Base-by-base conservation (phyloP, 164 flowering plant genomes). In the Nymphaea thermarum region DNA sequence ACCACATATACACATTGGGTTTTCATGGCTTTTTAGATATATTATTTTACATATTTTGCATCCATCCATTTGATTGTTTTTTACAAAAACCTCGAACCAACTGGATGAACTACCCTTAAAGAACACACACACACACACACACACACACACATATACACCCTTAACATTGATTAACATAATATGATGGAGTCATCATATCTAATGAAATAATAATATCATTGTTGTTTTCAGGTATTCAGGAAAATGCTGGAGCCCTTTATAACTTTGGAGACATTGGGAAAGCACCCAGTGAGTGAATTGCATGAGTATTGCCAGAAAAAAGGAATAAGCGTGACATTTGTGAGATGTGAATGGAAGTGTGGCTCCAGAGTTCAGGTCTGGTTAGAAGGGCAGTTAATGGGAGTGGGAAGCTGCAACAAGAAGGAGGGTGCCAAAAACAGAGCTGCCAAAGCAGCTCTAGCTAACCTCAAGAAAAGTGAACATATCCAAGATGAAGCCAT, bases 381-480 rank as follows among this genome's bases (percentile, higher is more conserved):
- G 12, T 57, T 85, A 0, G 80, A 79, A 0, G 80, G 71, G 5
- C 71, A 77, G 16, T 66, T 77, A n/a, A 73, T 77, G 3, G 92
- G 88, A 1, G 78, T 69, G 59, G 90, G 78, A 0, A 42, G 61
- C 2, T 81, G 73, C 63, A 65, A 42, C 4, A 84, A 72, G 74
- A 89, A 79, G 62, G 80, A 77, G 2, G 73, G 83, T 47, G 90
- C 88, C 4, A 69, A 66, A 0, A 85, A 87, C 36, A 73, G 83
- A 43, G 96, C 96, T 2, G 90, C 96, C 14, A 82, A 77, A 60
- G 78, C 76, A 67, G 87, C 90, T 0, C 61, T 83, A 18, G 70
- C 77, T 14, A 74, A 78, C 60, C 74, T 85, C 14, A 64, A 41
- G 3, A 51, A 51, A 5, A 51, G 57, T 8, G 57, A 51, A 51